Conservation (phyloP, 2,329 filamentous ascomycete species). For the Arthroderma sp. region DNA sequence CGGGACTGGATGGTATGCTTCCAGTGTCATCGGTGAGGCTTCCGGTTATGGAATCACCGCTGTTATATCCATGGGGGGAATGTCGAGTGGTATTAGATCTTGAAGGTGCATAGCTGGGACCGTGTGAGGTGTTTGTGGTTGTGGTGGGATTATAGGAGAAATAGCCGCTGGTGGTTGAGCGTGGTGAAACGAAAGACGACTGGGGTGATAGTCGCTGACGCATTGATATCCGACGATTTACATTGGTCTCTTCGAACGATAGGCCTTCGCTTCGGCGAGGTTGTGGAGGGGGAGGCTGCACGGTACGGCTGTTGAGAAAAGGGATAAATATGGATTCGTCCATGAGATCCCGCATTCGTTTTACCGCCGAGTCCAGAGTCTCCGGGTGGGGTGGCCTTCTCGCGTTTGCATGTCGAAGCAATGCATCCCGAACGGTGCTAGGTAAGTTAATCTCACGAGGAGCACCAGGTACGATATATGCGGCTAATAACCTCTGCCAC, state of each 20-base stretch:
- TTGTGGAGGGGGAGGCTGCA: slow-evolving; percentile 5
- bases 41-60: slow-evolving; percentile 25
- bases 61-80: slow-evolving; percentile 24
- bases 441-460: slow-evolving; percentile 85
- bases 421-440: slow-evolving; percentile 65
- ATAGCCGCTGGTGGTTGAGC: slow-evolving; percentile 8
- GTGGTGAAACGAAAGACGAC: slow-evolving; percentile 11
- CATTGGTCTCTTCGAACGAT: slow-evolving; percentile 10
- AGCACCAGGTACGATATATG: slow-evolving; percentile 77
- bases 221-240: slow-evolving; percentile 8
- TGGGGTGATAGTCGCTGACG: slow-evolving; percentile 10
- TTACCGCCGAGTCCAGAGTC: slow-evolving; percentile 66
- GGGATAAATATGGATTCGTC: slow-evolving; percentile 90
- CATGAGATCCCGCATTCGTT: slow-evolving; percentile 90
- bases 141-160: slow-evolving; percentile 19
- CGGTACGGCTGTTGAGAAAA: slow-evolving; percentile 58
- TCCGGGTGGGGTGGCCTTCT: slow-evolving; percentile 57
- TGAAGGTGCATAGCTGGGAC: slow-evolving; percentile 16
- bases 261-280: slow-evolving; percentile 12
- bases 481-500: slow-evolving; percentile 78
- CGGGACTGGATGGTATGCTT: slow-evolving; percentile 30
- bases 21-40: slow-evolving; percentile 35
- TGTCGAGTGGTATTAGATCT: slow-evolving; percentile 20
- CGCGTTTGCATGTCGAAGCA: slow-evolving; percentile 52
- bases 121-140: slow-evolving; percentile 20